These are phyloP conservation scores for carrot (Daucus carota) DNA, from an alignment of 129 eudicot species.

Conservation along the genomic window DH1_v3.0 NC_030384.2:30550001-30550500, in stretches of 20 bases:
- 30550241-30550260: background rate
- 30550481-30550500: background rate
- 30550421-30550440: background rate
- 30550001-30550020: too few species aligned
- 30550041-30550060: background rate
- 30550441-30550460: conserved; percentile 4
- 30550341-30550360: conserved; percentile 89
- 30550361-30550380: conserved; percentile 50
- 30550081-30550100: background rate
- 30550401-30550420: conserved; percentile 52
- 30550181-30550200: background rate
- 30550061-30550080: background rate
- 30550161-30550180: background rate
- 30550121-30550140: background rate
- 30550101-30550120: background rate
- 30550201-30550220: background rate
- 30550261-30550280: background rate
- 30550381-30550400: conserved; percentile 62
- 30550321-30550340: conserved; percentile 89
- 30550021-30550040: too few species aligned
- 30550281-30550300: background rate
- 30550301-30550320: conserved; percentile 66
- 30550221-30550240: background rate
- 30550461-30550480: background rate
- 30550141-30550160: background rate